Conservation (phyloP, 2,329 filamentous ascomycete species). For the Biscogniauxia marginata region DNA sequence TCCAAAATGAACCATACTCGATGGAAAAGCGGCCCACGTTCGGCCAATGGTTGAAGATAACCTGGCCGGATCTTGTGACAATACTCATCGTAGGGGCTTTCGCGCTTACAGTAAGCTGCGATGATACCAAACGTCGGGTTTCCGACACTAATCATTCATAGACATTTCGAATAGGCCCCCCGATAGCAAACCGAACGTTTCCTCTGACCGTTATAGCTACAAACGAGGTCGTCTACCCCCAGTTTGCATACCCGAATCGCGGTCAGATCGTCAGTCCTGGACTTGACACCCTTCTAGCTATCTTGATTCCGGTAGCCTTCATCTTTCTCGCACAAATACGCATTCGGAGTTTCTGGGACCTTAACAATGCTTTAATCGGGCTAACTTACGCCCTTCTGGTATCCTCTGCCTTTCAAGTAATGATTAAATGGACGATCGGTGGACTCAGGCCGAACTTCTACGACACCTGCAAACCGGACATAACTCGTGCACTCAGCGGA, state of each 20-base stretch:
- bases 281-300: constrained; percentile 55
- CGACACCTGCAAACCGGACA: constrained; percentile 59
- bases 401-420: constrained; percentile 63
- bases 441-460: constrained; percentile 65
- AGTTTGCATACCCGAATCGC: constrained; percentile 64
- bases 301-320: constrained; percentile 55
- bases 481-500: constrained; percentile 34
- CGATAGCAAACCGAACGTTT: constrained; percentile 58
- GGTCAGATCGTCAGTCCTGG: constrained; percentile 62
- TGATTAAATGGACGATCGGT: constrained; percentile 65
- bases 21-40: constrained; percentile 5
- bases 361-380: constrained; percentile 62
- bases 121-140: neutral
- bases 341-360: constrained; percentile 56
- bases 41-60: constrained; percentile 7
- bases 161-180: constrained; percentile 53
- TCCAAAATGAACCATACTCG: constrained; percentile 1
- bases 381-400: constrained; percentile 58
- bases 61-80: constrained; percentile 5
- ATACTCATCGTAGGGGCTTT: constrained; percentile 1
- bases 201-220: constrained; percentile 57
- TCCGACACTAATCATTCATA: constrained; percentile 20
- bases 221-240: constrained; percentile 61
- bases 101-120: neutral
- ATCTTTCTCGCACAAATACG: constrained; percentile 58